Conservation (phyloP, 2,329 filamentous ascomycete genomes). For the Ophiostoma ips region DNA sequence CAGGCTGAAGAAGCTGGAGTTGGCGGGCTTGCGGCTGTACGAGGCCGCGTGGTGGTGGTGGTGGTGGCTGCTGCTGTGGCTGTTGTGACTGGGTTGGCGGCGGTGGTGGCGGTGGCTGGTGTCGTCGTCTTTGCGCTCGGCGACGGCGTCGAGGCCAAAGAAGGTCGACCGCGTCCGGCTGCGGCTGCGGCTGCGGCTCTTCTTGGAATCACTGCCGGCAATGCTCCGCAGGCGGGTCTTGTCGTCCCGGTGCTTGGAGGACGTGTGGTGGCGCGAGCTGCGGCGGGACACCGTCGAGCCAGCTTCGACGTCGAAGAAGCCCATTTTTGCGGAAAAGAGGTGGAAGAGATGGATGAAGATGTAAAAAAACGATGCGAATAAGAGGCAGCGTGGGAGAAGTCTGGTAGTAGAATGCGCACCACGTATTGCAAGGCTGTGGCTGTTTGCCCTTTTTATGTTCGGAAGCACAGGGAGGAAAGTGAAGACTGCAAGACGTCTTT, state of each 20-base stretch:
- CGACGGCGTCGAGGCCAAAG: constrained; percentile 10
- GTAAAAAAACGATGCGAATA: background rate
- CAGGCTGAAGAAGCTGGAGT: constrained; percentile 31
- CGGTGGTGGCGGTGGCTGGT: constrained; percentile 1
- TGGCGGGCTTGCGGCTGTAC: constrained; percentile 8
- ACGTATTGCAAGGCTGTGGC: too few relatives aligned
- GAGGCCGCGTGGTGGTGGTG: constrained; percentile 1
- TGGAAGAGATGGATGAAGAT: background rate
- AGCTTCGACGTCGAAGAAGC: constrained; percentile 21
- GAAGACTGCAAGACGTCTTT: too few relatives aligned
- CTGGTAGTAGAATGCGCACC: too few relatives aligned
- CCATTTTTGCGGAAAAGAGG: constrained; percentile 15
- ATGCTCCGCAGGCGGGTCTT: constrained; percentile 6
- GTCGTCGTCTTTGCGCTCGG: constrained; percentile 1
- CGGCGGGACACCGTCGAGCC: constrained; percentile 16
- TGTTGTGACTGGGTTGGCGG: constrained; percentile 23
- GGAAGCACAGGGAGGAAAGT: too few relatives aligned
- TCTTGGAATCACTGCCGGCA: constrained; percentile 25
- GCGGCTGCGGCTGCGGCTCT: constrained; percentile 22
- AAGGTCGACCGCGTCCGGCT: constrained; percentile 18
- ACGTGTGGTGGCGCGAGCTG: constrained; percentile 13
- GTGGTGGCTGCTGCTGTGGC: constrained; percentile 21
- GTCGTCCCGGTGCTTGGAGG: constrained; percentile 15
- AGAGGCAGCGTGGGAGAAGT: too few relatives aligned
- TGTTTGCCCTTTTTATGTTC: too few relatives aligned